Evolutionary conservation across 2,329 filamentous ascomycete species (phyloP).

Genomic region (Graphilbum fragrans): DNA sequence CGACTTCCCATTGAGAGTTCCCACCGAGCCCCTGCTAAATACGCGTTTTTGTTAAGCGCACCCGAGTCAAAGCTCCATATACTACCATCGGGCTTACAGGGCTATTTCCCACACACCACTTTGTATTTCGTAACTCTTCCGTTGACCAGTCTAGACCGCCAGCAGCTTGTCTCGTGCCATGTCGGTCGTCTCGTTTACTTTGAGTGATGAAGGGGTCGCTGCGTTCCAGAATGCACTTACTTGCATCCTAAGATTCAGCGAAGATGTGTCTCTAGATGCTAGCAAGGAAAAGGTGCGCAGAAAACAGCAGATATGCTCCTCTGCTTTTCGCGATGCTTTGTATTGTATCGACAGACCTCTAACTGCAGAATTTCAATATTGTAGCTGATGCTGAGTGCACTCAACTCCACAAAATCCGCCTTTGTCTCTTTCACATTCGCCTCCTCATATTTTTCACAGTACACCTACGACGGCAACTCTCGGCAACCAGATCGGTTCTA

Average conservation of each 20-base stretch:
- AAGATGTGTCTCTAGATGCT: constrained; percentile 65
- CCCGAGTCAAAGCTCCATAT: too few relatives aligned
- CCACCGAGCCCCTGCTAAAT: too few relatives aligned
- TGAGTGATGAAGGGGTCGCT: constrained; percentile 60
- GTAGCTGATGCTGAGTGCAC: constrained; percentile 59
- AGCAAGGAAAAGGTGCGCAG: constrained; percentile 48
- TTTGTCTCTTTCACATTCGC: constrained; percentile 63
- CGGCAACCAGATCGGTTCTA: constrained; percentile 51
- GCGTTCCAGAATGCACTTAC: constrained; percentile 61
- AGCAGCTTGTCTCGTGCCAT: constrained; percentile 23
- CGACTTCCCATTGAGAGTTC: too few relatives aligned
- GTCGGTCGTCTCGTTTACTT: constrained; percentile 58
- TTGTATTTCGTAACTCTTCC: too few relatives aligned
- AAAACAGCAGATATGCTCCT: not conserved
- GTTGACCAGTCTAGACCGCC: too few relatives aligned
- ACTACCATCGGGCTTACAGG: too few relatives aligned
- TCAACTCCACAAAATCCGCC: constrained; percentile 72
- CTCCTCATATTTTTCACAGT: constrained; percentile 56
- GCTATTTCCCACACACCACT: too few relatives aligned
- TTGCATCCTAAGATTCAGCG: constrained; percentile 69
- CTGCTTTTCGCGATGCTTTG: constrained; percentile 10
- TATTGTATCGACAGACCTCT: too few relatives aligned
- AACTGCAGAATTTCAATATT: not conserved
- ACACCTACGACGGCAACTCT: constrained; percentile 47
- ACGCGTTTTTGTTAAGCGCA: too few relatives aligned